Percentiles rank a stretch among this genome's conserved stretches.
phyloP scores from a whole-genome alignment of 2,329 filamentous ascomycete species.

The Apiospora hydei region DNA sequence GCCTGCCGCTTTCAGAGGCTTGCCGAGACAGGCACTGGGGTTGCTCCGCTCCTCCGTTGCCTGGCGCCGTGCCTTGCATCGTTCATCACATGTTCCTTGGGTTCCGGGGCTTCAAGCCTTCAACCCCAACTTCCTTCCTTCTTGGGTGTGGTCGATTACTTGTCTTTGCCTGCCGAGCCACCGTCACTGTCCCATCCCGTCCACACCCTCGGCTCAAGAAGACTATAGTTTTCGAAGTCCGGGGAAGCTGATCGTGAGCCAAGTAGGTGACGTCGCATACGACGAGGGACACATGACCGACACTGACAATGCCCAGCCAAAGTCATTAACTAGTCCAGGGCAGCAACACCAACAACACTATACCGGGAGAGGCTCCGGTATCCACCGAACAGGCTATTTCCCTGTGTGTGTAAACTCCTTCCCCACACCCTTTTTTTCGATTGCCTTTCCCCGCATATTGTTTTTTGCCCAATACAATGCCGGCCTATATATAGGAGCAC shows the following conservation, averaged over 20 bases:
- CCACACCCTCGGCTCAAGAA: not conserved
- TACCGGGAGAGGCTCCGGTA: not conserved
- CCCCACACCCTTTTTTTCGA: not conserved
- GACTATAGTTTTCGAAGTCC: not conserved
- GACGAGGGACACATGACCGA: not conserved
- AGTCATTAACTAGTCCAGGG: not conserved
- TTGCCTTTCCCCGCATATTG: not conserved
- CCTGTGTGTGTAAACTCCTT: not conserved
- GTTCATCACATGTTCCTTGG: not conserved
- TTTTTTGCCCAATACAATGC: not conserved
- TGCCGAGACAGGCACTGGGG: not conserved
- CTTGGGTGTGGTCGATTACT: not conserved
- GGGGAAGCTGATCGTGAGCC: too few relatives aligned
- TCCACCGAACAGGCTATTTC: slow-evolving; percentile 7
- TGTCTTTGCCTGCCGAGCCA: not conserved
- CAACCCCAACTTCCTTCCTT: not conserved
- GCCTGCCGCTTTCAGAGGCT: not conserved
- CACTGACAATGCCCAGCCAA: not conserved
- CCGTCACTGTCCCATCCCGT: not conserved
- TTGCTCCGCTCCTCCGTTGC: not conserved
- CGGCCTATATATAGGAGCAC: slow-evolving; percentile 9
- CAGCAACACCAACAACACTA: not conserved
- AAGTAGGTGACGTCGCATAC: not conserved
- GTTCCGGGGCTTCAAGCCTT: not conserved
- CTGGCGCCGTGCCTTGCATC: not conserved